Percentiles rank a stretch among this genome's conserved stretches.
These are phyloP conservation scores for Beauveria brongniartii DNA, from an alignment of 2,329 filamentous ascomycete species.

Conservation along the genomic window DNA sequence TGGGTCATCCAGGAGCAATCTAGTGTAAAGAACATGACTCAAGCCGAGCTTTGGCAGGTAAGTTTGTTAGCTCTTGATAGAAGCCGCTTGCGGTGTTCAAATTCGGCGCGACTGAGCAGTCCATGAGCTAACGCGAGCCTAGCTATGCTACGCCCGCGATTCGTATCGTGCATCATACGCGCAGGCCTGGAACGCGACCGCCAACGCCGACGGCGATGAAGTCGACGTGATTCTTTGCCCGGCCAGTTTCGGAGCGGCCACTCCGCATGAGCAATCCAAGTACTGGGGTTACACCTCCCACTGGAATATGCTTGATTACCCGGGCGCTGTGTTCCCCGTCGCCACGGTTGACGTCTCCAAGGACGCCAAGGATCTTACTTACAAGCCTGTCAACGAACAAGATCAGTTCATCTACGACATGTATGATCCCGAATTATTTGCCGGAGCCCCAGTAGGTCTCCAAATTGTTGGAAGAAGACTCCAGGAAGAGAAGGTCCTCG, in stretches of 20 bases:
- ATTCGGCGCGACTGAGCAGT: background rate
- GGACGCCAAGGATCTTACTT: slow-evolving; percentile 18
- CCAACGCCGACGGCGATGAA: slow-evolving; percentile 17
- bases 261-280: slow-evolving; percentile 32
- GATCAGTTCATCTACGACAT: slow-evolving; percentile 23
- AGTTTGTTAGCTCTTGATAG: slow-evolving; percentile 1
- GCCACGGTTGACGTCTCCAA: slow-evolving; percentile 20
- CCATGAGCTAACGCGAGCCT: background rate
- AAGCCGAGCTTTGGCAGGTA: slow-evolving; percentile 33
- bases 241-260: slow-evolving; percentile 42
- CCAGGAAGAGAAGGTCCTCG: slow-evolving; percentile 24
- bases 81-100: too few relatives aligned
- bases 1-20: slow-evolving; percentile 50
- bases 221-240: slow-evolving; percentile 58
- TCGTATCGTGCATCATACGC: slow-evolving; percentile 30
- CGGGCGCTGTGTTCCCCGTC: slow-evolving; percentile 53
- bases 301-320: slow-evolving; percentile 65
- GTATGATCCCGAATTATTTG: slow-evolving; percentile 20
- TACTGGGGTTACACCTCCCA: slow-evolving; percentile 60
- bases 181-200: slow-evolving; percentile 29
- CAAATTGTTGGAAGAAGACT: slow-evolving; percentile 22
- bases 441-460: slow-evolving; percentile 19
- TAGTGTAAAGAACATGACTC: slow-evolving; percentile 31
- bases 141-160: slow-evolving; percentile 30
- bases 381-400: slow-evolving; percentile 21